Conservation (phyloP, 2,329 filamentous ascomycete genomes). For the Pochonia chlamydosporia region DNA sequence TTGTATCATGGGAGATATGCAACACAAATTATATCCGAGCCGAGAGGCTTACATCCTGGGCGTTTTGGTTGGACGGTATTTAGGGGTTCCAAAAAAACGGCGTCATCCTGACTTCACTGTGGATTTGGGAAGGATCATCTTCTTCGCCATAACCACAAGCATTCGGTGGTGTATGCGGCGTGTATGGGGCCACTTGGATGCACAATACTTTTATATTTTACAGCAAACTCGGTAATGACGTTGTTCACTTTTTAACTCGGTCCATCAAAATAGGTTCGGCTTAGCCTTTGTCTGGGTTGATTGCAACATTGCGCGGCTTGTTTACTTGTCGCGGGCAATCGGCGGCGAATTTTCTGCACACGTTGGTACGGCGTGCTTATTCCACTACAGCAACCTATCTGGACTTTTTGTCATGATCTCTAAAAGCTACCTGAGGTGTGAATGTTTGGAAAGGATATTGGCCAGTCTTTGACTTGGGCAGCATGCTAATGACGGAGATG, state of each 20-base stretch:
- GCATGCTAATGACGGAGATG: too few relatives aligned
- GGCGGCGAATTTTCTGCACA: too few relatives aligned
- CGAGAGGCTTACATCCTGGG: background rate
- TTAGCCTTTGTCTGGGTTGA: too few relatives aligned
- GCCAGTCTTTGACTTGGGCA: too few relatives aligned
- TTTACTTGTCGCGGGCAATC: too few relatives aligned
- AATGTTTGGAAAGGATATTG: too few relatives aligned
- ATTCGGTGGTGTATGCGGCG: background rate
- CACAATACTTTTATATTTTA: background rate
- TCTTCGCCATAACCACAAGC: background rate
- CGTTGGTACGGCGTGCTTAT: too few relatives aligned
- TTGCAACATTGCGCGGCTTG: too few relatives aligned
- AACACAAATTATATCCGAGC: background rate
- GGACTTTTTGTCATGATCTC: too few relatives aligned
- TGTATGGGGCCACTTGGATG: background rate
- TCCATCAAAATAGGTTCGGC: too few relatives aligned
- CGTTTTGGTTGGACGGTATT: background rate
- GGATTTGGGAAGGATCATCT: background rate
- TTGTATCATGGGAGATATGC: background rate
- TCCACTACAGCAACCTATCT: too few relatives aligned
- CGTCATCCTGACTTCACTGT: background rate
- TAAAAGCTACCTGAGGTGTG: too few relatives aligned
- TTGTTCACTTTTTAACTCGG: background rate
- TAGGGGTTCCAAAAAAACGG: background rate
- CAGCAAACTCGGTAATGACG: background rate